phyloP scores from a whole-genome alignment of 495 filamentous ascomycete species.

The Penicillium cosmopolitanum region DNA sequence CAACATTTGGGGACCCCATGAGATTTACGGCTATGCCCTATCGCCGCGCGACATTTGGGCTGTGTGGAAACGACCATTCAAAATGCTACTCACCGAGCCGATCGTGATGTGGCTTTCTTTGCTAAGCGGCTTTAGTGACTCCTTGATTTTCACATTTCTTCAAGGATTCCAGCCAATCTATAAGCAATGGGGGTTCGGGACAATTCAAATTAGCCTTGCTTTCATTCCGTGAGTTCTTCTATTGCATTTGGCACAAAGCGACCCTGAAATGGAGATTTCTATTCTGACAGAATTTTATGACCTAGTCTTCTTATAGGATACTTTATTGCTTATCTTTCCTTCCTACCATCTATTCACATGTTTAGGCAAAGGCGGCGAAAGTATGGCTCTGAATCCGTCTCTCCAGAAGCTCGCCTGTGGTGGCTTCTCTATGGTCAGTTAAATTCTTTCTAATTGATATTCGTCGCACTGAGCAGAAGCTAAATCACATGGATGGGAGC shows the following conservation, averaged over 20 bases:
- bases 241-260: too few species aligned
- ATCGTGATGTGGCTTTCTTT: conserved; percentile 74
- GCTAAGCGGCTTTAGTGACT: conserved; percentile 75
- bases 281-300: too few species aligned
- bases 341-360: conserved; percentile 63
- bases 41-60: conserved; percentile 32
- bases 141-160: conserved; percentile 80
- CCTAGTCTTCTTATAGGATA: conserved; percentile 62
- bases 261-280: too few species aligned
- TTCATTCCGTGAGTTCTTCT: conserved; percentile 50
- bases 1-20: conserved; percentile 64
- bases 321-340: conserved; percentile 62
- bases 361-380: conserved; percentile 46
- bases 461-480: too few species aligned
- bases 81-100: conserved; percentile 76
- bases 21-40: conserved; percentile 41
- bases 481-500: too few species aligned
- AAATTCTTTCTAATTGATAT: too few species aligned
- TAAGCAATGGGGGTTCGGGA: conserved; percentile 62
- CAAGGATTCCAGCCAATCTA: conserved; percentile 68
- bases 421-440: too few species aligned
- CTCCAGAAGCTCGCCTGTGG: conserved; percentile 51
- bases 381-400: conserved; percentile 55
- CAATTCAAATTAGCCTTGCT: conserved; percentile 58
- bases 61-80: conserved; percentile 67